Evolutionary conservation across 306 rosid genomes (phyloP).

Genomic region (Prinsepia uniflora): DNA sequence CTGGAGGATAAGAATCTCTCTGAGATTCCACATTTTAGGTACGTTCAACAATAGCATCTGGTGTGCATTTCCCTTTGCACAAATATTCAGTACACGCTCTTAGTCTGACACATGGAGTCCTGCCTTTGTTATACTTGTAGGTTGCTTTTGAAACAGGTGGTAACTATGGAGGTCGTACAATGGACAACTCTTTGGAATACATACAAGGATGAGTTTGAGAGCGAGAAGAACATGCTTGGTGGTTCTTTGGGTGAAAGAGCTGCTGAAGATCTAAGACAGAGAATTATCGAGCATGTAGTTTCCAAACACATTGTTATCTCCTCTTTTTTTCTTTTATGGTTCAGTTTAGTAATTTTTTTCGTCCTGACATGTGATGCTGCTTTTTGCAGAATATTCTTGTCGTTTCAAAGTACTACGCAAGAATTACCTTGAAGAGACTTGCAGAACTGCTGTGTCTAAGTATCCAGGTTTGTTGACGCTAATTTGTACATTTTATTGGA

Average conservation of each 20-base stretch:
- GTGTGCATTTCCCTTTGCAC: not conserved
- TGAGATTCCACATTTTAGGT: constrained; percentile 73
- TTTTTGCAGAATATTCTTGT: constrained; percentile 76
- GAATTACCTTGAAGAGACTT: constrained; percentile 62
- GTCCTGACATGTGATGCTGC: constrained; percentile 7
- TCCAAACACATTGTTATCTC: not conserved
- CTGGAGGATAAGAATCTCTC: constrained; percentile 86
- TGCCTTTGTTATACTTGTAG: constrained; percentile 31
- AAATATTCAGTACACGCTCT: constrained; percentile 15
- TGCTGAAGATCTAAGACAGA: constrained; percentile 77
- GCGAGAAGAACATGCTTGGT: constrained; percentile 65
- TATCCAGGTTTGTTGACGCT: constrained; percentile 54
- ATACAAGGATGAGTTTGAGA: constrained; percentile 75
- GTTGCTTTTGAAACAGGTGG: constrained; percentile 73
- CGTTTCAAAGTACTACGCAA: constrained; percentile 73
- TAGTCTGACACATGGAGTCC: constrained; percentile 6
- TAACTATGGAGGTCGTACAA: constrained; percentile 89
- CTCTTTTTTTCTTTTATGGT: not conserved
- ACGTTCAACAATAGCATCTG: constrained; percentile 10
- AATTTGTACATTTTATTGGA: not conserved
- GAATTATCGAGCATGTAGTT: constrained; percentile 83
- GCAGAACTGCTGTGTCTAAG: constrained; percentile 73
- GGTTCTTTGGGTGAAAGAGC: constrained; percentile 75
- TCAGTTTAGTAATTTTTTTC: not conserved
- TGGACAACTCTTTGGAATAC: constrained; percentile 81